Base-by-base conservation (phyloP, 768 basidiomycete genomes). In the Lentinus brumalis region DNA sequence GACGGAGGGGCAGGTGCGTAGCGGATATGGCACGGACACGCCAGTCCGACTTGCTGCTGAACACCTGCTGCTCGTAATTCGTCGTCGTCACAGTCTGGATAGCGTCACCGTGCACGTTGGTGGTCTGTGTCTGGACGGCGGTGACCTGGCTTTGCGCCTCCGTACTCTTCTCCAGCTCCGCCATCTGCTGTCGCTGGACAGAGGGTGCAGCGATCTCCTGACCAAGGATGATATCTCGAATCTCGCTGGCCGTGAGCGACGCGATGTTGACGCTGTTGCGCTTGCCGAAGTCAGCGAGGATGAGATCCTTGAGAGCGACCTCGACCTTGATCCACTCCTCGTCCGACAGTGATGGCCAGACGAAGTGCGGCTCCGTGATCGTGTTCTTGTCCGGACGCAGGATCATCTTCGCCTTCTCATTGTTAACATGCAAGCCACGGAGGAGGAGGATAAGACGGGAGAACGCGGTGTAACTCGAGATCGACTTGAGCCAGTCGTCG, bases 301-400 rank as follows among this genome's bases (percentile, higher is more conserved):
- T 98, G 54, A 99, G 85, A 66, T 98, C 97, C 75, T 97, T 98
- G 82, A 99, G 88, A 0, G 97, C 96, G 47, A 99, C 92, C 78
- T 99, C 97, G 50, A 98, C 96, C 75, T 96, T 95, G 76, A 99
- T 96, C 96, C 96, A 98, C 69, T 97, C 95, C 66, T 97, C 94
- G 67, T 97, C 96, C 32, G 79, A 79, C 59, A 98, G 79, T 1
- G 94, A 89, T 10, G 96, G 96, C 96, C 96, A 98, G 38, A 98
- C 94, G 73, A 96, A 98, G 76, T 98, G 96, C 42, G 95, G 91
- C 74, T 98, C 94, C 3, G 97, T 98, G 68, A 96, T 89, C 1
- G 96, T 98, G 59, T 88, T 89, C 77, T 97, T 96, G 79, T 98
- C 96, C 0, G 97, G 97, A 66, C 96, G 94, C 40, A 99, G 80